Base-by-base conservation (phyloP, 179 eudicot species). In the Dionaea muscipula region DNA sequence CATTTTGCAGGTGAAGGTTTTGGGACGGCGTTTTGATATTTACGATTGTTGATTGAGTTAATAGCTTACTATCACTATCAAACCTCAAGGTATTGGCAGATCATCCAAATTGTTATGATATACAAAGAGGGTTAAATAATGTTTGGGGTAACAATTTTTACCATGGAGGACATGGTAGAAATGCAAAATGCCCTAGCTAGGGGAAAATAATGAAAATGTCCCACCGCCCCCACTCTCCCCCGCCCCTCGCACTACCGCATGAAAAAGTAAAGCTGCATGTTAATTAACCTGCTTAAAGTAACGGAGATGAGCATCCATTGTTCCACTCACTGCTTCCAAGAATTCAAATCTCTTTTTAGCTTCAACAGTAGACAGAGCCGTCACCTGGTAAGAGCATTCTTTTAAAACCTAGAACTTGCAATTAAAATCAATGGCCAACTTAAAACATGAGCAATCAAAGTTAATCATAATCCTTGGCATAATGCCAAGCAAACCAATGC, bases 221-320 rank as follows among this genome's bases (percentile, higher is more conserved):
- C n/a, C n/a, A n/a, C n/a, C n/a, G n/a, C n/a, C n/a, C n/a, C n/a
- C n/a, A n/a, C n/a, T n/a, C n/a, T n/a, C n/a, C n/a, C n/a, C n/a
- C n/a, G n/a, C n/a, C n/a, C n/a, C n/a, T n/a, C n/a, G n/a, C n/a
- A n/a, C n/a, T 31, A 11, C 35, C 35, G 10, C 35, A 31, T 11
- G 1, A 31, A 31, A 31, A 31, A 0, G 35, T 31, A 31, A 31
- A 0, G 35, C 8, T 31, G 20, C 47, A 43, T 19, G 19, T n/a
- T 43, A 31, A 46, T 19, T 50, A 16, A 84, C 98, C 94, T 91
- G 98, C 69, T 91, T 91, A 66, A 91, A 91, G 68, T 91, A 91
- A 60, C 94, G 89, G 57, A 91, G 89, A 77, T 91, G 98, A 59
- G 96, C 88, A 72, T 89, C 96, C 98, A 91, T 91, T 36, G 98